phyloP scores from a whole-genome alignment of 1,139 yeast species.

The Debaryomyces fabryi region DNA sequence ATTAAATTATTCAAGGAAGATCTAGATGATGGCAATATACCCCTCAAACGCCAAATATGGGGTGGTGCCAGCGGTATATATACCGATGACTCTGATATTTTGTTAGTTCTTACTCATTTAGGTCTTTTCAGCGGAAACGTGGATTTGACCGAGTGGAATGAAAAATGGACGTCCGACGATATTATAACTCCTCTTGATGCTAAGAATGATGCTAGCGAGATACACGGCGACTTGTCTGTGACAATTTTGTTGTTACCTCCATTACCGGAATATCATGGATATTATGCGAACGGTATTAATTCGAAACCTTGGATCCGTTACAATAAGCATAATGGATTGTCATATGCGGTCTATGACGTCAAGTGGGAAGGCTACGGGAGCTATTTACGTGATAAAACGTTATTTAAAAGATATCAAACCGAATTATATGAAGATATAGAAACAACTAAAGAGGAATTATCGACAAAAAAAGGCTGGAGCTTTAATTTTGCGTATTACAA shows the following conservation, averaged over 20 bases:
- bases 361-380: constrained; percentile 47
- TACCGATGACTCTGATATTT: constrained; percentile 89
- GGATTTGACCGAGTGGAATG: constrained; percentile 40
- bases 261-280: constrained; percentile 61
- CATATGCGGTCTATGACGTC: constrained; percentile 59
- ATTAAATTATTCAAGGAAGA: constrained; percentile 30
- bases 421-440: constrained; percentile 32
- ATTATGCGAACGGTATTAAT: constrained; percentile 65
- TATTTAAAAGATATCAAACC: constrained; percentile 32
- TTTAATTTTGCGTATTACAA: constrained; percentile 33
- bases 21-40: constrained; percentile 36
- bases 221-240: constrained; percentile 61
- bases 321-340: constrained; percentile 66
- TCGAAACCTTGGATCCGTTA: constrained; percentile 69
- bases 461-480: constrained; percentile 33
- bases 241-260: constrained; percentile 73
- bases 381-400: constrained; percentile 31
- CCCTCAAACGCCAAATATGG: constrained; percentile 67
- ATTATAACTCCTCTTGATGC: constrained; percentile 25
- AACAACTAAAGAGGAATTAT: constrained; percentile 18
- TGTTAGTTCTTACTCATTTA: constrained; percentile 71
- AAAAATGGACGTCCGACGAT: constrained; percentile 32
- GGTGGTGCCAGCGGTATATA: constrained; percentile 80
- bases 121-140: constrained; percentile 53
- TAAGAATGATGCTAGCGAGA: constrained; percentile 29